These are phyloP conservation scores for Ascoidea asiatica DNA, from an alignment of 805 yeast genomes.

Conservation along the genomic window DNA sequence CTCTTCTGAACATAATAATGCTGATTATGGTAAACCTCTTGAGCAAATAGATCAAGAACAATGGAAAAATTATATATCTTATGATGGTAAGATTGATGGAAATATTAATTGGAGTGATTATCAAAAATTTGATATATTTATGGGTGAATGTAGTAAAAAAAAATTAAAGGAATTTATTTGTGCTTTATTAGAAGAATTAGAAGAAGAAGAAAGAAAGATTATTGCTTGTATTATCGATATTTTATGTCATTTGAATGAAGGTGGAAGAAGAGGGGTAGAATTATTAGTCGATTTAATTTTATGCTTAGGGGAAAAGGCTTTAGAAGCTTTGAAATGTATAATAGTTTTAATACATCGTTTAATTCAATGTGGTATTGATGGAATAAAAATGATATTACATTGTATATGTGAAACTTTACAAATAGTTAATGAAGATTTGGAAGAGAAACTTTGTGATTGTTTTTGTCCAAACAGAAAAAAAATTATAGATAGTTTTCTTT, in stretches of 20 bases:
- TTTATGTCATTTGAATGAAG: conserved; percentile 6
- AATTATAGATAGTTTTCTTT: too few relatives aligned
- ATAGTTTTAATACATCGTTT: conserved; percentile 3
- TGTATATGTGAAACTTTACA: conserved; percentile 3
- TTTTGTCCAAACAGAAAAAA: conserved; percentile 3
- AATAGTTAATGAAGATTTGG: conserved; percentile 2
- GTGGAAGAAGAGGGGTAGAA: conserved; percentile 3
- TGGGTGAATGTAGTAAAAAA: conserved; percentile 4
- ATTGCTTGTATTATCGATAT: conserved; percentile 3
- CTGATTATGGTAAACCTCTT: not conserved
- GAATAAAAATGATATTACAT: conserved; percentile 3
- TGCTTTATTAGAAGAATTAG: not conserved
- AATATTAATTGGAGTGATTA: conserved; percentile 4
- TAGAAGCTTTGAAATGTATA: conserved; percentile 1
- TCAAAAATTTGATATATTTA: conserved; percentile 4
- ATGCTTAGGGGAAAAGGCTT: conserved; percentile 3
- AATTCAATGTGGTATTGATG: conserved; percentile 5
- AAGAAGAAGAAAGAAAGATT: not conserved
- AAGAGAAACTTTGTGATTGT: conserved; percentile 4
- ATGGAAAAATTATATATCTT: conserved; percentile 5
- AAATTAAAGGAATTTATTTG: conserved; percentile 3
- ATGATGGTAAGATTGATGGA: conserved; percentile 7
- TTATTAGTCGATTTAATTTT: conserved; percentile 1
- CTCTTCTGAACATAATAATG: not conserved
- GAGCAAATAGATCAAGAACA: not conserved